Evolutionary conservation across 768 basidiomycete genomes (phyloP).

Genomic region (Amanita molliuscula): DNA sequence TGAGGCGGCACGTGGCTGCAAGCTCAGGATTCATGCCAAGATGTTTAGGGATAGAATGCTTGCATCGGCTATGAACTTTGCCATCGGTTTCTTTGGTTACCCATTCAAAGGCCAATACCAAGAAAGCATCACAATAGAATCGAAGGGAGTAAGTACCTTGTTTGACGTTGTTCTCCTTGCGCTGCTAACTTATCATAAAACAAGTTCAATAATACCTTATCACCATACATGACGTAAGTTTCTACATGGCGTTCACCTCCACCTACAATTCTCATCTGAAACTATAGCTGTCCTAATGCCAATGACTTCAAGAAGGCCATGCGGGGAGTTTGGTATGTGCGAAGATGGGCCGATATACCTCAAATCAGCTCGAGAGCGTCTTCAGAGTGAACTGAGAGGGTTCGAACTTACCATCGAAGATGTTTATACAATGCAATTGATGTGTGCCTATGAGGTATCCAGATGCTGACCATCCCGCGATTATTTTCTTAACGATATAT

Average conservation of each 20-base stretch:
- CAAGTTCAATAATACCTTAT: constrained; percentile 76
- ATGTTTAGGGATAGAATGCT: constrained; percentile 59
- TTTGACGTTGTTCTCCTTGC: constrained; percentile 9
- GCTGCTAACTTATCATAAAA: neutral
- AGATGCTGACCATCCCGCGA: neutral
- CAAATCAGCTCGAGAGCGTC: constrained; percentile 45
- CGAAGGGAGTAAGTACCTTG: constrained; percentile 31
- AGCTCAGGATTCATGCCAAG: neutral
- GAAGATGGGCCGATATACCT: constrained; percentile 70
- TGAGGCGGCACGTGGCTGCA: neutral
- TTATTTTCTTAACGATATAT: neutral
- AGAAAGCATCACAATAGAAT: constrained; percentile 69
- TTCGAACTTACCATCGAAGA: constrained; percentile 57
- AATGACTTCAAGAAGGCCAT: constrained; percentile 31
- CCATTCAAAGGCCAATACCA: constrained; percentile 67
- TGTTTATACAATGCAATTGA: constrained; percentile 67
- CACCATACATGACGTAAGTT: constrained; percentile 69
- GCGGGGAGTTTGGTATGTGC: constrained; percentile 48
- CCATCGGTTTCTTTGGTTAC: constrained; percentile 68
- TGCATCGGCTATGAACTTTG: constrained; percentile 54
- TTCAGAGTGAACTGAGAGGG: constrained; percentile 50
- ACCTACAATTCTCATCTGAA: neutral
- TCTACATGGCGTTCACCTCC: neutral
- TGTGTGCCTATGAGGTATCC: constrained; percentile 76
- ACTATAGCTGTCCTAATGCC: constrained; percentile 54